Percentiles rank a stretch among this genome's conserved stretches.
Evolutionary conservation across 441 rosid genomes (phyloP).

Genomic region (Croton setiger): DNA sequence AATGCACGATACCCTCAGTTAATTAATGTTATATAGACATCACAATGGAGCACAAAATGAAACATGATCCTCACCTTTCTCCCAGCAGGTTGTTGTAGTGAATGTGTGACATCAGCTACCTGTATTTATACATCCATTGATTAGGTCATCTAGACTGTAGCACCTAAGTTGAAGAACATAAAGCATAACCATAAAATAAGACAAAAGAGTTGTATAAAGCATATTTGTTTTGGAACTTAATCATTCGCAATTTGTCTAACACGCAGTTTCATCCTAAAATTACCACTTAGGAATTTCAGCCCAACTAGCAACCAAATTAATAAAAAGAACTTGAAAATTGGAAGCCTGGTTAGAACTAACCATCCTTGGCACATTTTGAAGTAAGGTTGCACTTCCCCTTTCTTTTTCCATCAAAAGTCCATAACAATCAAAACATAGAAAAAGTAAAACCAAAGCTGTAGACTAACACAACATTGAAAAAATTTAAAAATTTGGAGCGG

Average conservation of each 20-base stretch:
- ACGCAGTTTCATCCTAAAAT: background rate
- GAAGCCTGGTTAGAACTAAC: too few species aligned
- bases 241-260: background rate
- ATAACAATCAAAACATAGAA: too few species aligned
- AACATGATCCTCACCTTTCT: constrained; percentile 53
- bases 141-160: background rate
- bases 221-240: background rate
- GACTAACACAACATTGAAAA: too few species aligned
- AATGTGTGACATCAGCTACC: constrained; percentile 95
- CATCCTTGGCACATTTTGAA: too few species aligned
- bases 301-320: too few species aligned
- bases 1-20: background rate
- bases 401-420: too few species aligned
- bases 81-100: constrained; percentile 96
- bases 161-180: constrained; percentile 3
- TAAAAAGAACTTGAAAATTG: too few species aligned
- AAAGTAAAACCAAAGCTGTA: too few species aligned
- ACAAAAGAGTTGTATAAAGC: constrained; percentile 3
- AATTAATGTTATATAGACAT: constrained; percentile 1
- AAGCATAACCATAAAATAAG: background rate
- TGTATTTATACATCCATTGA: constrained; percentile 29
- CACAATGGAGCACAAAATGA: background rate
- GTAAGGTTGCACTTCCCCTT: too few species aligned
- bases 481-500: too few species aligned
- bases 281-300: too few species aligned